Evolutionary conservation across 164 flowering plant genomes (phyloP).

Genomic region (Dillenia turbinata): DNA sequence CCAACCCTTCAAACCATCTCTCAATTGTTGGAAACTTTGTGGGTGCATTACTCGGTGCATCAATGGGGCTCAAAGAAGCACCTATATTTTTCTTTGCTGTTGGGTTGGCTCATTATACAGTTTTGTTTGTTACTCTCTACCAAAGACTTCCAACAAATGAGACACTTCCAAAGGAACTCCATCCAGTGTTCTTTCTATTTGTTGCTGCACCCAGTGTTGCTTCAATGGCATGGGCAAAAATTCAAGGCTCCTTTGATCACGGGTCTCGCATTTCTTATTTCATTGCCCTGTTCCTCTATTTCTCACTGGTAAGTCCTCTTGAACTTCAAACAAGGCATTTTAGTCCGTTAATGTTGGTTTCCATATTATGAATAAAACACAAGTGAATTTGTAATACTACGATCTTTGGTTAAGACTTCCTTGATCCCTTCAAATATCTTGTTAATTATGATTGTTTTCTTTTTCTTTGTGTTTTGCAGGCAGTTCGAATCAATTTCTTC

Average conservation of each 20-base stretch:
- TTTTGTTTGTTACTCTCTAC: conserved; percentile 85
- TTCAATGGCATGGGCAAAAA: conserved; percentile 71
- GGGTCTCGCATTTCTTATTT: conserved; percentile 66
- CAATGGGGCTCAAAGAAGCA: conserved; percentile 86
- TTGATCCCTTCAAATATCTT: neutral
- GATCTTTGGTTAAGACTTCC: neutral
- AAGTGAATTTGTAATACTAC: too few relatives aligned
- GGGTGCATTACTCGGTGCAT: conserved; percentile 73
- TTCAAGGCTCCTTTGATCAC: conserved; percentile 58
- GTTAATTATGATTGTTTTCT: neutral
- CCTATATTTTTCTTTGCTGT: conserved; percentile 82
- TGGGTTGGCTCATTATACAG: conserved; percentile 83
- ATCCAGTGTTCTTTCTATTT: conserved; percentile 81
- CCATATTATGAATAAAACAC: too few relatives aligned
- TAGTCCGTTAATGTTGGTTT: too few relatives aligned
- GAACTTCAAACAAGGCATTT: neutral
- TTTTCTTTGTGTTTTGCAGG: conserved; percentile 31
- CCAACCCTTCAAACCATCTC: conserved; percentile 82
- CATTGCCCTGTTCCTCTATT: conserved; percentile 72
- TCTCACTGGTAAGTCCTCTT: conserved; percentile 57
- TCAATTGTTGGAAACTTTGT: conserved; percentile 90
- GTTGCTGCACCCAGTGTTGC: conserved; percentile 85
- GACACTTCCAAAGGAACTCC: conserved; percentile 73
- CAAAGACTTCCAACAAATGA: conserved; percentile 78
- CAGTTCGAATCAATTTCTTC: conserved; percentile 73